Conservation (phyloP, 495 filamentous ascomycete genomes). For the Trichoderma virens region DNA sequence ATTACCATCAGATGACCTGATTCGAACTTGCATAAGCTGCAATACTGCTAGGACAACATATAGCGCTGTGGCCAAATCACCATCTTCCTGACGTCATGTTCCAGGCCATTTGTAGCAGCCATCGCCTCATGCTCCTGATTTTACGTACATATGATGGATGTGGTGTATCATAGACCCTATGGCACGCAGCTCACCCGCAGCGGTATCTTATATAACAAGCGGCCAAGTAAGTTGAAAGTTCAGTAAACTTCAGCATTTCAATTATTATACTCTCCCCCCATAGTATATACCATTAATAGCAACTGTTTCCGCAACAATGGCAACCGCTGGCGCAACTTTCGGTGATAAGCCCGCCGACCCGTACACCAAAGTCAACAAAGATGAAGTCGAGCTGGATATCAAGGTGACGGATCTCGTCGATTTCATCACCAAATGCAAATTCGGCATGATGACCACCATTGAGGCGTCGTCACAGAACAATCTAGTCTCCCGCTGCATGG, state of each 20-base stretch:
- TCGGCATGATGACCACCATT: slow-evolving; percentile 67
- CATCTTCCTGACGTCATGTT: neutral
- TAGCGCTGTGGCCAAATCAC: neutral
- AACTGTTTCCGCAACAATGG: slow-evolving; percentile 17
- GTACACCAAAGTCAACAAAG: slow-evolving; percentile 67
- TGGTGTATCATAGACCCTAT: neutral
- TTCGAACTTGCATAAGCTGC: too few species aligned
- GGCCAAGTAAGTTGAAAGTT: neutral
- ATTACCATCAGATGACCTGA: neutral
- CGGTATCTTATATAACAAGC: neutral
- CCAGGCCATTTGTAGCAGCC: neutral
- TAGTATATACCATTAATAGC: neutral
- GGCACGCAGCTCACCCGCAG: neutral
- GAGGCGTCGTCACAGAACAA: slow-evolving; percentile 45
- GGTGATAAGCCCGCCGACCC: slow-evolving; percentile 59
- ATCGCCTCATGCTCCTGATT: neutral
- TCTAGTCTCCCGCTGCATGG: slow-evolving; percentile 82
- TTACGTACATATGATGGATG: slow-evolving; percentile 3
- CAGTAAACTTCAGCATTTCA: neutral
- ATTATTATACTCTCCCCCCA: neutral
- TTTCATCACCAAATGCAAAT: slow-evolving; percentile 67
- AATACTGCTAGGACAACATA: too few species aligned
- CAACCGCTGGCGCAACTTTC: slow-evolving; percentile 52
- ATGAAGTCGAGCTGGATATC: slow-evolving; percentile 56
- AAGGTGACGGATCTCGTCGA: slow-evolving; percentile 69